These are phyloP conservation scores for Pseudogymnoascus sp. DNA, from an alignment of 2,329 filamentous ascomycete genomes.

Conservation along the genomic window DNA sequence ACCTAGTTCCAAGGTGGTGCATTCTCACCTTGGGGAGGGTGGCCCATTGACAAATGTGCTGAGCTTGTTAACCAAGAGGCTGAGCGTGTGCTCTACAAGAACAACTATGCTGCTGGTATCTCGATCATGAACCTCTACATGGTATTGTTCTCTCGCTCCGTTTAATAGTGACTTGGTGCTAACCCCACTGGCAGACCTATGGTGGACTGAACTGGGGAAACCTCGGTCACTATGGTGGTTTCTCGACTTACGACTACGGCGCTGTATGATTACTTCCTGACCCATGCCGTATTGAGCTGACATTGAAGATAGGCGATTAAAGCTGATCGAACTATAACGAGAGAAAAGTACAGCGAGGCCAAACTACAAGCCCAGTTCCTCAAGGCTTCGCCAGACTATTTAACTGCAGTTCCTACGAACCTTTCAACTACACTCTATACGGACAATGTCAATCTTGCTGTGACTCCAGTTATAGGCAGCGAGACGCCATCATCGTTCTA, in stretches of 20 bases:
- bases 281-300: not conserved
- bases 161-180: not conserved
- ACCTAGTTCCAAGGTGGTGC: slow-evolving; percentile 58
- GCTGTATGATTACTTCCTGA: slow-evolving; percentile 29
- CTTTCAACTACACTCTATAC: slow-evolving; percentile 48
- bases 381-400: slow-evolving; percentile 17
- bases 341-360: slow-evolving; percentile 15
- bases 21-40: slow-evolving; percentile 69
- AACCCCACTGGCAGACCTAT: slow-evolving; percentile 45
- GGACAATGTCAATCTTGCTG: slow-evolving; percentile 53
- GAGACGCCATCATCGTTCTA: slow-evolving; percentile 52
- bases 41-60: slow-evolving; percentile 45
- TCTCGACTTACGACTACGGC: slow-evolving; percentile 49
- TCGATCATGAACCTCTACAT: slow-evolving; percentile 68
- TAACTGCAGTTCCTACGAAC: slow-evolving; percentile 14
- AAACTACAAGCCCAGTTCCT: slow-evolving; percentile 18
- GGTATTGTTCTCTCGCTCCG: slow-evolving; percentile 35
- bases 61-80: slow-evolving; percentile 62
- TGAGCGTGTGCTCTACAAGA: slow-evolving; percentile 69
- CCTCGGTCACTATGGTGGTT: slow-evolving; percentile 57
- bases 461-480: slow-evolving; percentile 53
- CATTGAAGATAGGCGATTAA: slow-evolving; percentile 12
- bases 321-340: slow-evolving; percentile 4
- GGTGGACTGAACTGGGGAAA: slow-evolving; percentile 81
- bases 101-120: slow-evolving; percentile 56